Percentiles rank a stretch among this genome's conserved stretches.
phyloP scores from a whole-genome alignment of 164 flowering plant genomes.

The Euptelea pleiosperma region DNA sequence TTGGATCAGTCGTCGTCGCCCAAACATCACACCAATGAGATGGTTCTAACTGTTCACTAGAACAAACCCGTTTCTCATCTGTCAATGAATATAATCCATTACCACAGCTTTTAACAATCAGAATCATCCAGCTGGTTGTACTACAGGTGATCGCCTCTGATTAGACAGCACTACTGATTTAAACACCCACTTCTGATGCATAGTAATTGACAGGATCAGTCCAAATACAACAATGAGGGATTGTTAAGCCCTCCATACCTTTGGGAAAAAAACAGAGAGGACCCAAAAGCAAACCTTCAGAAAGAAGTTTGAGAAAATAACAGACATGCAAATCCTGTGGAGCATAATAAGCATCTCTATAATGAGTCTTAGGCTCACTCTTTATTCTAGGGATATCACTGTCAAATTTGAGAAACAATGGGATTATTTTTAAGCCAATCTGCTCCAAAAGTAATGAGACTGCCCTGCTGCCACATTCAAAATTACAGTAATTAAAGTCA shows the following conservation, averaged over 20 bases:
- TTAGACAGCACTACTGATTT: too few species aligned
- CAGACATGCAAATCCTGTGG: neutral
- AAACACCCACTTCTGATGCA: too few species aligned
- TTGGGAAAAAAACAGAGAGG: neutral
- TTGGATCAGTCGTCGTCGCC: too few species aligned
- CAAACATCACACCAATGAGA: too few species aligned
- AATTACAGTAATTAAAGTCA: neutral
- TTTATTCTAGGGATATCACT: neutral
- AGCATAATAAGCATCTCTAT: conserved; percentile 7
- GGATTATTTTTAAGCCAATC: neutral
- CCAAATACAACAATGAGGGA: neutral
- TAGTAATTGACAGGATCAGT: neutral
- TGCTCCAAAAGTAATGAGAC: neutral
- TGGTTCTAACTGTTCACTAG: too few species aligned
- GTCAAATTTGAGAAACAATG: conserved; percentile 5
- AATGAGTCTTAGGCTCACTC: too few species aligned
- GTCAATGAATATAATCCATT: too few species aligned
- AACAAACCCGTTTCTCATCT: too few species aligned
- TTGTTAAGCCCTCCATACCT: neutral
- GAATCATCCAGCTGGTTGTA: too few species aligned
- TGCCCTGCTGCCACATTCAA: too few species aligned
- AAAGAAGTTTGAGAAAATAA: conserved; percentile 8
- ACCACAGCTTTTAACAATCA: too few species aligned
- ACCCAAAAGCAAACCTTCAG: conserved; percentile 11
- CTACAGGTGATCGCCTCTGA: too few species aligned